These are phyloP conservation scores for Botrytis galanthina DNA, from an alignment of 2,329 filamentous ascomycete species.

Conservation along the genomic window DNA sequence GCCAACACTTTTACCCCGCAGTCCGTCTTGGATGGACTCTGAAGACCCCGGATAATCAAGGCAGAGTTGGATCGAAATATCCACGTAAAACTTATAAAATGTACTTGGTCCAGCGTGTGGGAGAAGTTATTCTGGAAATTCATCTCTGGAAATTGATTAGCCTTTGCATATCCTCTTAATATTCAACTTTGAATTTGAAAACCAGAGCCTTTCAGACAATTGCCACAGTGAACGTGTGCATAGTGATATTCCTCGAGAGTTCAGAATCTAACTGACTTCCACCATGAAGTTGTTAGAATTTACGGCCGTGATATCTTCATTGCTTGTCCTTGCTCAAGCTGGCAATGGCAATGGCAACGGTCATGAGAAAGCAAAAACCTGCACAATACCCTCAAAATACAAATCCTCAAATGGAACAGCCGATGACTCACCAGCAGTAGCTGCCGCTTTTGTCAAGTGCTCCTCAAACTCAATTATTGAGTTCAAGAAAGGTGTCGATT, in stretches of 20 bases:
- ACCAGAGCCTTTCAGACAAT: background rate
- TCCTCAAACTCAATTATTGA: slow-evolving; percentile 39
- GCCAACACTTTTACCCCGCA: background rate
- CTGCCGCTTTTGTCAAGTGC: slow-evolving; percentile 41
- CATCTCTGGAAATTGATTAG: background rate
- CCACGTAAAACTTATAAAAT: background rate
- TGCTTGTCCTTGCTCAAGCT: background rate
- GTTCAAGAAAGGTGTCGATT: slow-evolving; percentile 44
- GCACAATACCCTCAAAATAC: slow-evolving; percentile 22
- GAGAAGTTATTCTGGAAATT: background rate
- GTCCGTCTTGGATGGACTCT: background rate
- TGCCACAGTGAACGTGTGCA: background rate
- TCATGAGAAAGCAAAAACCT: slow-evolving; percentile 15
- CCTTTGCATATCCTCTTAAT: background rate
- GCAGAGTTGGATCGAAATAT: background rate
- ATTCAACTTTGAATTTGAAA: background rate
- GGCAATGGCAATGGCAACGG: background rate
- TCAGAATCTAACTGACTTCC: background rate
- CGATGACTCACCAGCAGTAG: slow-evolving; percentile 44
- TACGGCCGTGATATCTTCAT: background rate
- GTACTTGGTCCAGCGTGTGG: background rate
- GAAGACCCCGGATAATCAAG: background rate
- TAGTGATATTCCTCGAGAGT: background rate
- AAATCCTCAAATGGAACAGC: slow-evolving; percentile 40
- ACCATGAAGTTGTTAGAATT: background rate